Base-by-base conservation (phyloP, 1,284 basidiomycete species). In the Cryptococcus sp. region DNA sequence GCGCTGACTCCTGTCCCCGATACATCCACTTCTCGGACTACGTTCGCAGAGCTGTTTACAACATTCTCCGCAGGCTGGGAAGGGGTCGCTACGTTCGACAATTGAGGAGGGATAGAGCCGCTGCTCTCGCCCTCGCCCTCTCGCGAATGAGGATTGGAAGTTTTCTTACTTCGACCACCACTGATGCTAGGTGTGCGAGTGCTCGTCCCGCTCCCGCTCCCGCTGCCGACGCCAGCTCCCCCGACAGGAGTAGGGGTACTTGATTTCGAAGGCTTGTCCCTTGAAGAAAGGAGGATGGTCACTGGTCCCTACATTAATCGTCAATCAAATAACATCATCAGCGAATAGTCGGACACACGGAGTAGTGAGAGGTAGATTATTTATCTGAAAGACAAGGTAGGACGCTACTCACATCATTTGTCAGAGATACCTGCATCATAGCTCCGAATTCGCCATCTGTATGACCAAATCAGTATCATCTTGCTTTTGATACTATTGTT, bases 371-470 rank as follows among this genome's bases (percentile, higher is more conserved):
- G 3, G 29, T 29, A 19, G 41, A 26, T 17, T 23, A 29, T 22
- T 16, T 29, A 17, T 44, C 5, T 22, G 8, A 26, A 20, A 19
- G 26, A 17, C 38, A 46, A n/a, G 13, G 13, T 16, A 40, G 15
- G 8, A 34, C 19, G 20, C 29, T 6, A 72, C 81, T 55, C 74
- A 89, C 91, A 80, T 94, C 91, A 73, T 95, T 95, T 39, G 83
- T 87, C 54, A 94, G 78, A 58, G 81, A 84, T 50, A 95, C 90
- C 57, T 87, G 83, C 92, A 94, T 94, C 91, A 93, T 93, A 4
- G 91, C 92, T 37, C 91, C 91, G 73, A 95, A 94, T 67, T 81
- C 82, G n/a, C 92, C 92, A 74, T 93, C 91, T 93, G 59, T 48
- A 40, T 15, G 29, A 4, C 41, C 2, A 15, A 2, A 59, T 40